Evolutionary conservation across 73 alveolate species (phyloP), one percentile per base, ranked within the genome.

Genomic region (Uronychia binucleata): DNA sequence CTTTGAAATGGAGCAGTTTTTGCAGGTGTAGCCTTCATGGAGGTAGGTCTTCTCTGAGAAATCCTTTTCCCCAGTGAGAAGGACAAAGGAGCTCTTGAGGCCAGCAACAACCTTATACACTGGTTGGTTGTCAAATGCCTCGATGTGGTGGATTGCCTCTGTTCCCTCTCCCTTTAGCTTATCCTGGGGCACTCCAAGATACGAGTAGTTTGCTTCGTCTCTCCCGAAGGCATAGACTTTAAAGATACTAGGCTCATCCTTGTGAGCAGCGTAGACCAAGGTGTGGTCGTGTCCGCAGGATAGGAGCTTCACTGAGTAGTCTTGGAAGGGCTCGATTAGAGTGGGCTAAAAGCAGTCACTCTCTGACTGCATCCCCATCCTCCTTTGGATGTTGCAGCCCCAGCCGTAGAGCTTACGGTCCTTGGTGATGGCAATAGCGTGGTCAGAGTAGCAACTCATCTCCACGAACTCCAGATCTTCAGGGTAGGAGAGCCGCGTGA

Each of bases 31-130:
- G 34, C 79, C 82, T 59, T 60, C 31, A 59, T 90, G 92, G 33
- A 34, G 67, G 57, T 79, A 77, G 30, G 78, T 81, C 30, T 85
- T 77, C 46, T 84, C 29, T 0, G 79, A 57, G 26, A 82, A 82
- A 0, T 35, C 78, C 58, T 85, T 84, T 30, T 90, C 95, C 27
- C 95, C 95, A 74, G 58, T 86, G 30, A 90, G 31, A 29, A 83
- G 60, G 8, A 90, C 95, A 85, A 85, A 90, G 30, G 93, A 34
- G 34, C 90, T 78, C 35, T 85, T 84, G 31, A 75, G 82, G 8
- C 95, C 95, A 34, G 95, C 95, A 27, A 57, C 89, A 27, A 90
- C 89, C 34, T 59, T 77, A 57, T 90, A 90, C n/a, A 87, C 90
- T 26, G 85, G 81, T 26, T 82, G 86, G 58, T 80, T 80, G 35